A percentile compares a stretch with the other conserved stretches of the same genome.
Evolutionary conservation across 495 filamentous ascomycete species (phyloP).

Genomic region (Daldinia concentrica): DNA sequence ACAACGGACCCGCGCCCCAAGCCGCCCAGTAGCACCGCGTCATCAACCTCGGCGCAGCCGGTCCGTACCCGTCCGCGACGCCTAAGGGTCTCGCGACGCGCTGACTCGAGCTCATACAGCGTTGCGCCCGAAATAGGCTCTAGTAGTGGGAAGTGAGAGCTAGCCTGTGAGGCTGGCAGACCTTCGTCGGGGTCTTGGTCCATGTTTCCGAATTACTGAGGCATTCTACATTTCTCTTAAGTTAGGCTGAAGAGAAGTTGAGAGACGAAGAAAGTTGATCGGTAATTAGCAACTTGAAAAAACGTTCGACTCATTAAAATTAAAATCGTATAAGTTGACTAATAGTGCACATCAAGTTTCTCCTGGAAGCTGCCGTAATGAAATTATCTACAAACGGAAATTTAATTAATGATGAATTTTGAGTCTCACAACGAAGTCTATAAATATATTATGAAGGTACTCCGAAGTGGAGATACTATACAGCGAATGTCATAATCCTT

Average conservation of each 20-base stretch:
- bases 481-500: not conserved
- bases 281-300: not conserved
- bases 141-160: conserved; percentile 9
- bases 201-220: conserved; percentile 10
- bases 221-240: not conserved
- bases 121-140: conserved; percentile 34
- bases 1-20: conserved; percentile 59
- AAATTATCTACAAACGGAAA: too few relatives aligned
- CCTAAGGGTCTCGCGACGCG: conserved; percentile 23
- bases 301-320: not conserved
- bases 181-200: not conserved
- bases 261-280: too few relatives aligned
- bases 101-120: conserved; percentile 45
- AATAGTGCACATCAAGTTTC: too few relatives aligned
- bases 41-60: conserved; percentile 58
- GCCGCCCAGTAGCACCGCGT: conserved; percentile 54
- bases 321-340: not conserved
- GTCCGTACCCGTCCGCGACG: conserved; percentile 40
- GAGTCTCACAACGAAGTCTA: not conserved
- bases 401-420: not conserved
- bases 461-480: conserved; percentile 24
- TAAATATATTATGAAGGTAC: conserved; percentile 11
- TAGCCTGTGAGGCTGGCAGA: conserved; percentile 8
- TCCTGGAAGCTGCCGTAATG: too few relatives aligned
- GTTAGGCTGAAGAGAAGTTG: not conserved